A percentile compares a stretch with the other conserved stretches of the same genome.
These are phyloP conservation scores for Zymoseptoria brevis DNA, from an alignment of 2,329 filamentous ascomycete genomes.

Conservation along the genomic window DNA sequence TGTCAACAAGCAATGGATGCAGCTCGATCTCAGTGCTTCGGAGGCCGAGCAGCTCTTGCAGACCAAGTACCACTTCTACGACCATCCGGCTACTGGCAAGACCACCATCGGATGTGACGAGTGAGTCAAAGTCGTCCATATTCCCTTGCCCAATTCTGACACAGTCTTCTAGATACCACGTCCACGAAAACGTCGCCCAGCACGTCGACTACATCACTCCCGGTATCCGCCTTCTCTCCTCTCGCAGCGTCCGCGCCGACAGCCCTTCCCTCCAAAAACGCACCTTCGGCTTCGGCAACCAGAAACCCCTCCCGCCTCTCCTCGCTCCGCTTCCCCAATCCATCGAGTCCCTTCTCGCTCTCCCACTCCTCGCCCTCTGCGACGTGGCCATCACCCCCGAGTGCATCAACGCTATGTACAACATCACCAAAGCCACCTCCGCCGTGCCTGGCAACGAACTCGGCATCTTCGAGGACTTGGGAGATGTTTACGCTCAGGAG, in stretches of 20 bases:
- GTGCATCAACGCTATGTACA: slow-evolving; percentile 39
- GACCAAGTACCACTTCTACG: slow-evolving; percentile 51
- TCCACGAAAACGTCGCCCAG: slow-evolving; percentile 40
- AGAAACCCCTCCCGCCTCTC: slow-evolving; percentile 8
- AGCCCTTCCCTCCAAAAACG: slow-evolving; percentile 14
- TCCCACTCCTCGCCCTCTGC: slow-evolving; percentile 10
- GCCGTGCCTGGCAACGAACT: slow-evolving; percentile 37
- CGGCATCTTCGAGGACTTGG: slow-evolving; percentile 38
- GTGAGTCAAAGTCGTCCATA: slow-evolving; percentile 23
- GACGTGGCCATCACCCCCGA: slow-evolving; percentile 30
- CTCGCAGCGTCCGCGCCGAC: slow-evolving; percentile 8
- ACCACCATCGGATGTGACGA: slow-evolving; percentile 33
- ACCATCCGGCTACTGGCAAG: slow-evolving; percentile 47
- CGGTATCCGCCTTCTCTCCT: slow-evolving; percentile 40
- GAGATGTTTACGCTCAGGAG: slow-evolving; percentile 38
- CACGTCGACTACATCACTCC: slow-evolving; percentile 52
- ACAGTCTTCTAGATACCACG: slow-evolving; percentile 26
- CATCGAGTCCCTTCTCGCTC: slow-evolving; percentile 3
- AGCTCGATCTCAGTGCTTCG: slow-evolving; percentile 34
- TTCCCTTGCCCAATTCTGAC: not conserved
- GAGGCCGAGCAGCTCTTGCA: slow-evolving; percentile 34
- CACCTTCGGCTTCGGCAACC: slow-evolving; percentile 10
- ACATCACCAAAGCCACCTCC: slow-evolving; percentile 34
- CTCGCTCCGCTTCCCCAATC: slow-evolving; percentile 7
- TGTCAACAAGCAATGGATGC: slow-evolving; percentile 33